A percentile compares a stretch with the other conserved stretches of the same genome.
Conservation (phyloP, 2,329 filamentous ascomycete species). For the Pseudopyrenochaeta lycopersici region DNA sequence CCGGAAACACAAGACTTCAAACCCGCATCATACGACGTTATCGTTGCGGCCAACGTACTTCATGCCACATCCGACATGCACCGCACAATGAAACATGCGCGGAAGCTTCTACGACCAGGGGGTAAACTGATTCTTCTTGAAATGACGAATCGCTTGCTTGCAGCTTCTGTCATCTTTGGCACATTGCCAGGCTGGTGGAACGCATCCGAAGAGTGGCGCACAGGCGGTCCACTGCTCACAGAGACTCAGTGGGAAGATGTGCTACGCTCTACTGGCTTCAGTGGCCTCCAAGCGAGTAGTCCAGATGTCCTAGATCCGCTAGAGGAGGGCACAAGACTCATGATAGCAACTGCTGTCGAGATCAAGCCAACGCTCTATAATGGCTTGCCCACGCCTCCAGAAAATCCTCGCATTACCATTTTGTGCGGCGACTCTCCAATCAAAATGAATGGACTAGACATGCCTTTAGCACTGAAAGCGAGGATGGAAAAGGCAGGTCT, state of each 20-base stretch:
- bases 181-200: conserved; percentile 37
- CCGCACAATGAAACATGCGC: conserved; percentile 27
- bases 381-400: conserved; percentile 9
- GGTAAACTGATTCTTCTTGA: conserved; percentile 59
- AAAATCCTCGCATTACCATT: conserved; percentile 12
- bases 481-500: conserved; percentile 9
- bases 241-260: conserved; percentile 44
- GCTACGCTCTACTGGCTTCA: conserved; percentile 45
- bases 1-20: conserved; percentile 27
- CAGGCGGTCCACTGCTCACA: conserved; percentile 39
- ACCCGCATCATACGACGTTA: conserved; percentile 27
- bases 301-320: conserved; percentile 17
- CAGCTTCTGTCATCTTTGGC: conserved; percentile 29
- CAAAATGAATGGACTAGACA: conserved; percentile 11
- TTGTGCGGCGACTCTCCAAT: conserved; percentile 13
- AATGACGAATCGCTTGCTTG: conserved; percentile 18
- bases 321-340: conserved; percentile 21
- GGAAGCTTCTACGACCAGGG: conserved; percentile 47
- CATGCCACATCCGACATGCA: conserved; percentile 32
- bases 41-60: conserved; percentile 47
- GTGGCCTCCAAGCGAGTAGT: conserved; percentile 23
- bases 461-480: conserved; percentile 10
- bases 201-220: conserved; percentile 34
- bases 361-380: conserved; percentile 4
- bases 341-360: conserved; percentile 20